Base-by-base conservation (phyloP, 2,329 filamentous ascomycete genomes). In the Cryoendolithus antarcticus region DNA sequence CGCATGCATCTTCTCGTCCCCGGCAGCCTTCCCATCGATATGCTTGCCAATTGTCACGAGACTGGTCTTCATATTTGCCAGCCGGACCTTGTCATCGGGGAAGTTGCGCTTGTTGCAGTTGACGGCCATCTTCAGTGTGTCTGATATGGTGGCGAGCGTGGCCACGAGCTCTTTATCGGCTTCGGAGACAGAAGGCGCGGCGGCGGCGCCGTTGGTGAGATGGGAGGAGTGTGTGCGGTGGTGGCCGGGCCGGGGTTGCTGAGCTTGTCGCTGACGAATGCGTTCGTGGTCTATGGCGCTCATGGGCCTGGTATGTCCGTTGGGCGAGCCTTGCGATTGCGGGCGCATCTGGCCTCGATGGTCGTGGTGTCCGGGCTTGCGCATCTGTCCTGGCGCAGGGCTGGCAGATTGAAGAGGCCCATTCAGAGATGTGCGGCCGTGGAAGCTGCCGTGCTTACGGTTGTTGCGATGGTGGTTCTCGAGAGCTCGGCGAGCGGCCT, bases 391-490 rank as follows among this genome's bases (percentile, higher is more conserved):
- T 2, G 82, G 80, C 13, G 71, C 79, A 6, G 83, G 82, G 11
- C 82, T 86, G n/a, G 77, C 79, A 12, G 79, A 81, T 19, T 19
- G 15, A 19, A 19, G 15, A 19, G 15, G 15, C 30, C 75, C 69
- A 38, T 79, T 77, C 5, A 67, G 65, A 43, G 72, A 69, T 30
- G 76, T 72, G 13, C 64, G 73, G 29, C 80, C 76, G 32, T 54
- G 49, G 38, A 50, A 52, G 48, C 77, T 68, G 7, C 78, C 74
- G 35, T 75, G 62, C 55, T 93, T 89, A 66, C 93, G 93, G 65
- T 88, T 93, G 64, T 89, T 94, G 40, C 88, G 84, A 59, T 93
- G 88, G 53, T 95, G 88, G 48, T 94, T 94, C 53, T 94, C 88
- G 21, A 93, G 78, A 1, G 82, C 77, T 54, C 79, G 80, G 58